Percentiles rank a stretch among this genome's conserved stretches.
phyloP scores from a whole-genome alignment of 345 rosid species.

The Eucalyptus paniculata region DNA sequence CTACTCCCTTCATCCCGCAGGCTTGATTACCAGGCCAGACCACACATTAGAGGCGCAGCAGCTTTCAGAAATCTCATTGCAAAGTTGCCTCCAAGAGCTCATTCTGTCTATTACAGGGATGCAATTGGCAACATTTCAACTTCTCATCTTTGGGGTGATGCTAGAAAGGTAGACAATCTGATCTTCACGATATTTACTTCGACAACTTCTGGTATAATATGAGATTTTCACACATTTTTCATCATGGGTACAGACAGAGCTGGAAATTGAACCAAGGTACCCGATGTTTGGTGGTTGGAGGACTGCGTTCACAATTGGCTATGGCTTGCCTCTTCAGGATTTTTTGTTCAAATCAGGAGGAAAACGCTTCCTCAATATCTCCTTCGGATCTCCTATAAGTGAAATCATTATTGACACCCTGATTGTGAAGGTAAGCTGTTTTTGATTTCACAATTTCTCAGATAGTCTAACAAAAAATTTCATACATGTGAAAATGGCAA shows the following conservation, averaged over 20 bases:
- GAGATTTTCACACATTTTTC: conserved; percentile 1
- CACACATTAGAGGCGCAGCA: conserved; percentile 53
- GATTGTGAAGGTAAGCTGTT: conserved; percentile 57
- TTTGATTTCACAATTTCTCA: not conserved
- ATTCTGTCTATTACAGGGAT: conserved; percentile 88
- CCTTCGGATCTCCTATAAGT: conserved; percentile 63
- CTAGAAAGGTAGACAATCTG: conserved; percentile 47
- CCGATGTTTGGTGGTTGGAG: conserved; percentile 98
- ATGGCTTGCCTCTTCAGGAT: conserved; percentile 83
- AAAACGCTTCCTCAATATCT: conserved; percentile 58
- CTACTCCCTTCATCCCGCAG: conserved; percentile 9
- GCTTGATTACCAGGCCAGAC: conserved; percentile 80
- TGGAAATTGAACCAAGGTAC: conserved; percentile 83
- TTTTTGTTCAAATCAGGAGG: conserved; percentile 70
- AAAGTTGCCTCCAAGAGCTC: conserved; percentile 84
- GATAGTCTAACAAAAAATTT: not conserved
- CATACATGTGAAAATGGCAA: not conserved
- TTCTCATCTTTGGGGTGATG: conserved; percentile 72
- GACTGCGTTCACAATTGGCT: conserved; percentile 91
- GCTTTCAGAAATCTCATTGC: conserved; percentile 70
- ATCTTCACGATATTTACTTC: not conserved
- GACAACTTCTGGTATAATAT: not conserved
- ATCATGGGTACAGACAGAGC: conserved; percentile 59
- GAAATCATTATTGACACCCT: conserved; percentile 71
- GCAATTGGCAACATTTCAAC: conserved; percentile 98